phyloP scores from a whole-genome alignment of 768 basidiomycete genomes.

The Amanita molliuscula region DNA sequence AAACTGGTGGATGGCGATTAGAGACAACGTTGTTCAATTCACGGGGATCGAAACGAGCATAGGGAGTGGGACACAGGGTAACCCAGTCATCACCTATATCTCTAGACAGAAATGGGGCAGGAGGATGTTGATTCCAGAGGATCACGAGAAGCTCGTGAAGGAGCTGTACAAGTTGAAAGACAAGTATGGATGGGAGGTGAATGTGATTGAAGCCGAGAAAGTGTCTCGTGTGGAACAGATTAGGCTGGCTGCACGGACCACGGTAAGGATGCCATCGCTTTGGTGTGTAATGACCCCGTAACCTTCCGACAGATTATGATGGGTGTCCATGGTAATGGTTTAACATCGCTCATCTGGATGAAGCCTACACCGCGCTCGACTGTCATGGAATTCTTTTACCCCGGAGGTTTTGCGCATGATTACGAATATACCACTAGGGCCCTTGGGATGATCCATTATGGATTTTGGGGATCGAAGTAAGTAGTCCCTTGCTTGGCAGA shows the following conservation, averaged over 20 bases:
- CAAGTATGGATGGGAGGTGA: slow-evolving; percentile 74
- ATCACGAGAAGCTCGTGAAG: slow-evolving; percentile 72
- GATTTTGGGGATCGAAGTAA: slow-evolving; percentile 72
- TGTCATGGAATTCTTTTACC: slow-evolving; percentile 89
- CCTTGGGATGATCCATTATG: slow-evolving; percentile 75
- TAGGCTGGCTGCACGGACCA: slow-evolving; percentile 70
- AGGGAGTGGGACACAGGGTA: slow-evolving; percentile 36
- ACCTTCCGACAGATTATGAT: slow-evolving; percentile 63
- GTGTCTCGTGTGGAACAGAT: slow-evolving; percentile 76
- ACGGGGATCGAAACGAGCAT: slow-evolving; percentile 42
- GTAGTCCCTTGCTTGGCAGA: slow-evolving; percentile 11
- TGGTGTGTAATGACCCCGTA: background rate
- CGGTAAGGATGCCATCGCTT: slow-evolving; percentile 23
- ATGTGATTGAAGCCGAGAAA: slow-evolving; percentile 78
- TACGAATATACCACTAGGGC: slow-evolving; percentile 78
- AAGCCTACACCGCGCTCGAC: slow-evolving; percentile 71
- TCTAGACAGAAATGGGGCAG: slow-evolving; percentile 85
- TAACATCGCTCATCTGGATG: slow-evolving; percentile 91
- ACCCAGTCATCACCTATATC: slow-evolving; percentile 86
- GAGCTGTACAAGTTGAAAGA: slow-evolving; percentile 65
- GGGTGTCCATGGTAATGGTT: slow-evolving; percentile 89
- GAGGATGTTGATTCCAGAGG: slow-evolving; percentile 63
- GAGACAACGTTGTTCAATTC: slow-evolving; percentile 64
- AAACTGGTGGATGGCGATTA: slow-evolving; percentile 79
- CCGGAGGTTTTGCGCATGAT: slow-evolving; percentile 76